A percentile compares a stretch with the other conserved stretches of the same genome.
These are phyloP conservation scores for Ceratocystis variospora DNA, from an alignment of 2,329 filamentous ascomycete genomes.

Conservation along the genomic window DNA sequence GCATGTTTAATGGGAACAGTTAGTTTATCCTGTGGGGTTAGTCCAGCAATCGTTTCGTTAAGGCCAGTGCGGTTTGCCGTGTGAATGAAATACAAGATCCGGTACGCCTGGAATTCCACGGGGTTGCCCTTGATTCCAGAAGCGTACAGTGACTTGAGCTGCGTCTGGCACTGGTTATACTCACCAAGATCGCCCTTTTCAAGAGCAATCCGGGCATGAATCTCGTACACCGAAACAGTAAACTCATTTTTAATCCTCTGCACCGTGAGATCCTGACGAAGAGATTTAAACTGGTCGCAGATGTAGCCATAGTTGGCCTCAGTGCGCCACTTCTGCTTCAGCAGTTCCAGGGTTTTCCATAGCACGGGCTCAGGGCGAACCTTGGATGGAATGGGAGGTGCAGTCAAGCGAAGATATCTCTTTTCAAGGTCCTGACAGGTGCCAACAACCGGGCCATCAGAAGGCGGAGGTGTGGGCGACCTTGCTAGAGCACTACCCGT, in stretches of 20 bases:
- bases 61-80: constrained; percentile 96
- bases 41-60: constrained; percentile 96
- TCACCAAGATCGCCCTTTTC: constrained; percentile 99
- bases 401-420: constrained; percentile 83
- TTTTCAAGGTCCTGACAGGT: constrained; percentile 79
- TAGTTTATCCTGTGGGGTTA: constrained; percentile 93
- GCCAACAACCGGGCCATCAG: constrained; percentile 64
- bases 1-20: constrained; percentile 79
- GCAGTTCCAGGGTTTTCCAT: constrained; percentile 67
- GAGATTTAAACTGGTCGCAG: constrained; percentile 97
- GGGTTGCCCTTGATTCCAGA: constrained; percentile 77
- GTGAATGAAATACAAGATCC: constrained; percentile 98
- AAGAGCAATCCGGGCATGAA: constrained; percentile 89
- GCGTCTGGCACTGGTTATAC: constrained; percentile 99
- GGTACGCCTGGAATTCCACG: constrained; percentile 96
- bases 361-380: constrained; percentile 75
- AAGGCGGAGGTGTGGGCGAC: constrained; percentile 43
- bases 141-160: constrained; percentile 81
- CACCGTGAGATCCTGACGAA: constrained; percentile 94
- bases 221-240: constrained; percentile 92
- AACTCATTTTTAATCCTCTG: constrained; percentile 96
- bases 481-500: constrained; percentile 40
- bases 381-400: constrained; percentile 72
- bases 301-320: constrained; percentile 95
- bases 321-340: constrained; percentile 89